Evolutionary conservation across 169 alveolate species (phyloP).

Genomic region (Fabrea salina): DNA sequence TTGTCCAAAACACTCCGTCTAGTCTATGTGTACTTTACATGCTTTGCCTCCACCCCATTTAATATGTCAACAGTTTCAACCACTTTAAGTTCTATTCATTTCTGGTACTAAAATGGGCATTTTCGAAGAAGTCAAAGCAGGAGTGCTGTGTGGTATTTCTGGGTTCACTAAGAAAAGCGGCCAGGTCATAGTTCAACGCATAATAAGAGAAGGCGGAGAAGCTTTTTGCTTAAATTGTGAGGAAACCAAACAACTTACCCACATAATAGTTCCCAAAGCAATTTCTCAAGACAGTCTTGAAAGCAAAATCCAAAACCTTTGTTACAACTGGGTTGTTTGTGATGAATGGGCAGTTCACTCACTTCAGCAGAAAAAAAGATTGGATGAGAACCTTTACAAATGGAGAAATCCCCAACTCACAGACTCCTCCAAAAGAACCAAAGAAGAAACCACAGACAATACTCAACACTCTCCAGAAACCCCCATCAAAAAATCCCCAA

Average conservation of each 20-base stretch:
- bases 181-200: neutral
- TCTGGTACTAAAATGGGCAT: no score
- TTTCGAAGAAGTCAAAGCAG: neutral
- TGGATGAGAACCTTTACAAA: neutral
- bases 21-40: no score
- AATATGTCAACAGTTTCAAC: no score
- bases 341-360: slow-evolving; percentile 22
- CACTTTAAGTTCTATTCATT: no score
- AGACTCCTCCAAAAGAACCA: neutral
- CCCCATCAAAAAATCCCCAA: neutral
- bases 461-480: neutral
- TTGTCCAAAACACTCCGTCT: no score
- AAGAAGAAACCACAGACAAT: neutral
- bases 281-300: neutral
- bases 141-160: neutral
- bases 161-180: slow-evolving; percentile 24
- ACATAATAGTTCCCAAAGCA: slow-evolving; percentile 14
- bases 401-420: neutral
- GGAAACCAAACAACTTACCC: neutral
- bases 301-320: neutral
- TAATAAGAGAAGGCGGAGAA: neutral
- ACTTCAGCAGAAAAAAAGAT: neutral
- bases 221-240: neutral
- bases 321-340: neutral
- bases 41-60: no score